Percentiles rank a stretch among this genome's conserved stretches.
These are phyloP conservation scores for Bryoglossum gracile DNA, from an alignment of 495 filamentous ascomycete genomes.

Conservation along the genomic window DNA sequence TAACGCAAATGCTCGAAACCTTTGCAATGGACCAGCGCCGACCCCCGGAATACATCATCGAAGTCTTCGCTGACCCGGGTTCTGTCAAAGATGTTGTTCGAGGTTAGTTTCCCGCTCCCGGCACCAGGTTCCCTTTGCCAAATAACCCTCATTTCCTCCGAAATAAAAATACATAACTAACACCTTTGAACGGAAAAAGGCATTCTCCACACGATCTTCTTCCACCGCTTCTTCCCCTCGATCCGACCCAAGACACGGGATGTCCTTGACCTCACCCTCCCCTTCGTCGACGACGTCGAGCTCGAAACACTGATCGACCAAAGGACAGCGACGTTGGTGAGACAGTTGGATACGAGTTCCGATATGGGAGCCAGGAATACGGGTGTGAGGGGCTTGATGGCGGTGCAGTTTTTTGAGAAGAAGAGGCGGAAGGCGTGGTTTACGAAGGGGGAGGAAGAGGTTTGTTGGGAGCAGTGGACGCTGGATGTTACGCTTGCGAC, in stretches of 20 bases:
- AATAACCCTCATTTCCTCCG: no score
- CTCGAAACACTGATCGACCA: constrained; percentile 91
- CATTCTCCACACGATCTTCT: constrained; percentile 96
- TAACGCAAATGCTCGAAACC: constrained; percentile 14
- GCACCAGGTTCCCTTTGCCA: no score
- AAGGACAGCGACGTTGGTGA: constrained; percentile 67
- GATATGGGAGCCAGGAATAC: constrained; percentile 38
- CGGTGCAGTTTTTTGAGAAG: constrained; percentile 93
- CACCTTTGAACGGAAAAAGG: no score
- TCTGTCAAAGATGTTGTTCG: constrained; percentile 87
- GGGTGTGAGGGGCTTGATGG: constrained; percentile 68
- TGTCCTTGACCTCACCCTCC: constrained; percentile 84
- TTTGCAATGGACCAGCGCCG: constrained; percentile 43
- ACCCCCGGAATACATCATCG: constrained; percentile 76
- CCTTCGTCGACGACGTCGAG: constrained; percentile 80
- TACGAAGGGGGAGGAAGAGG: constrained; percentile 69
- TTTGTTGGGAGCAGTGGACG: constrained; percentile 95
- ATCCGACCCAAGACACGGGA: constrained; percentile 80
- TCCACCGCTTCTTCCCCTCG: constrained; percentile 92
- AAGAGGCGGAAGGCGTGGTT: constrained; percentile 79
- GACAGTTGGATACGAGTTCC: constrained; percentile 47
- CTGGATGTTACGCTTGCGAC: constrained; percentile 86
- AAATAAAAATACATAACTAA: no score
- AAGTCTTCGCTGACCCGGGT: constrained; percentile 73
- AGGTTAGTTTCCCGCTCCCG: no score